phyloP scores from a whole-genome alignment of 768 basidiomycete genomes.

The Chiua virens region DNA sequence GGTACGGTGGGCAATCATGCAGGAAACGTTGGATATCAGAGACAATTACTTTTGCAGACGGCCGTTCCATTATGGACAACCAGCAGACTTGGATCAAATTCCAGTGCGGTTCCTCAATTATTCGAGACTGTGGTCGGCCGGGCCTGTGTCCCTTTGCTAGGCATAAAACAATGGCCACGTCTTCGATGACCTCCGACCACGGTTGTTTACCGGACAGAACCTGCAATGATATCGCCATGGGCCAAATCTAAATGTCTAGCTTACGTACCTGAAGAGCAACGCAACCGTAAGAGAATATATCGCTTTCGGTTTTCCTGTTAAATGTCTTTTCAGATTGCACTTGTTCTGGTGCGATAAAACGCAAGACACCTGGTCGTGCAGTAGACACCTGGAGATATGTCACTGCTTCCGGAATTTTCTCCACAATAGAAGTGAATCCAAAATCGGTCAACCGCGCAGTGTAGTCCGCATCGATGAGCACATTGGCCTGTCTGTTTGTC shows the following conservation, averaged over 20 bases:
- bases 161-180: conserved; percentile 6
- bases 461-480: conserved; percentile 16
- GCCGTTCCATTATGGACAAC: not conserved
- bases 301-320: conserved; percentile 2
- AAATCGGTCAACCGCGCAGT: conserved; percentile 45
- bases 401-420: conserved; percentile 4
- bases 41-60: not conserved
- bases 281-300: conserved; percentile 22
- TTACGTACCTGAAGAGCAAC: conserved; percentile 22
- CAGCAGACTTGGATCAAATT: conserved; percentile 1
- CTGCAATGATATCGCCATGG: conserved; percentile 14
- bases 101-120: conserved; percentile 2
- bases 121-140: not conserved
- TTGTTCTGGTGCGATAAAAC: conserved; percentile 42
- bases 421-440: conserved; percentile 33
- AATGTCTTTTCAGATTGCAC: conserved; percentile 18
- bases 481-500: conserved; percentile 10
- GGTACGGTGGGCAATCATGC: not conserved
- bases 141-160: not conserved
- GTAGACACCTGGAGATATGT: conserved; percentile 19
- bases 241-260: not conserved
- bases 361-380: conserved; percentile 34
- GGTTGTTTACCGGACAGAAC: conserved; percentile 9
- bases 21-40: not conserved
- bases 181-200: not conserved